A percentile compares a stretch with the other conserved stretches of the same genome.
Evolutionary conservation across 2,329 filamentous ascomycete genomes (phyloP).

Genomic region (Colletotrichum lini): DNA sequence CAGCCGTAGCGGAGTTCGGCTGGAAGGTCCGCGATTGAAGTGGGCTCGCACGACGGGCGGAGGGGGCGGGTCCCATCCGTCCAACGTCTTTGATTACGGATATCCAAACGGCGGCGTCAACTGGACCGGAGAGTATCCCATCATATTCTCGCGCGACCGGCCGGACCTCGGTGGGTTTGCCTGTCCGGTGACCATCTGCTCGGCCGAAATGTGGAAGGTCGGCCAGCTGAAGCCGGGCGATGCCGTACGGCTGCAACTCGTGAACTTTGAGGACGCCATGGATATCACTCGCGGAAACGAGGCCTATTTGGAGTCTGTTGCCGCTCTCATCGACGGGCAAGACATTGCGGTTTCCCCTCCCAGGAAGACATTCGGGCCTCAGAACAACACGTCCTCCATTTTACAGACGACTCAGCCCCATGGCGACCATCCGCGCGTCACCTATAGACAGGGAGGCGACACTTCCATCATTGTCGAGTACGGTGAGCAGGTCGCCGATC

Average conservation of each 20-base stretch:
- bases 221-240: conserved; percentile 53
- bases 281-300: neutral
- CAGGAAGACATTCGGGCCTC: neutral
- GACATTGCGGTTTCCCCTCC: neutral
- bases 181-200: conserved; percentile 49
- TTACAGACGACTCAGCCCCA: conserved; percentile 48
- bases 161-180: conserved; percentile 52
- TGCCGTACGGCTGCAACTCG: neutral
- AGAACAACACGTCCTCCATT: conserved; percentile 14
- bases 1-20: conserved; percentile 71
- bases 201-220: conserved; percentile 54
- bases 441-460: conserved; percentile 60
- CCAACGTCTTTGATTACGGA: conserved; percentile 71
- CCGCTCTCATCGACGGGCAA: neutral
- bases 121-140: conserved; percentile 53
- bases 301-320: conserved; percentile 1
- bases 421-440: conserved; percentile 52
- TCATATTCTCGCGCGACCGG: conserved; percentile 53
- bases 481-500: conserved; percentile 67
- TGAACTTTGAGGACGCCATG: conserved; percentile 22
- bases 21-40: conserved; percentile 70
- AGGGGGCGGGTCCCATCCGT: conserved; percentile 74
- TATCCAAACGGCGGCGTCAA: conserved; percentile 61
- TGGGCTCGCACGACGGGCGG: conserved; percentile 73
- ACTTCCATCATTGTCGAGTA: conserved; percentile 72